A percentile compares a stretch with the other conserved stretches of the same genome.
Evolutionary conservation across 169 alveolate species (phyloP).

Genomic region (Plasmodium chabaudi): DNA sequence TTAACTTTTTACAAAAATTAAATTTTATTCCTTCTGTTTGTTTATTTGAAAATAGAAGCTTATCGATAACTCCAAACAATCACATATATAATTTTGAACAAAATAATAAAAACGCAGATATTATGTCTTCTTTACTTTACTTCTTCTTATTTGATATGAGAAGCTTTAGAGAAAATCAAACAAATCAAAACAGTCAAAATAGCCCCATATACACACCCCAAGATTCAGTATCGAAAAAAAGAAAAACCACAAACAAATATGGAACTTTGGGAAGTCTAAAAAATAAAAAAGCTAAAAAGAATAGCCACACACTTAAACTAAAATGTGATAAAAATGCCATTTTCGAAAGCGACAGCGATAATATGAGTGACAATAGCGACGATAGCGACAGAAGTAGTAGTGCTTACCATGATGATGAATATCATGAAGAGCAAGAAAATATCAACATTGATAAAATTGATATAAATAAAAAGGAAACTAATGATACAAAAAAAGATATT

Average conservation of each 20-base stretch:
- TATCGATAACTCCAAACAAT: constrained; percentile 30
- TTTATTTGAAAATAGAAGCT: constrained; percentile 49
- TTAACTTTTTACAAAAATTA: constrained; percentile 34
- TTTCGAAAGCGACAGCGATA: constrained; percentile 68
- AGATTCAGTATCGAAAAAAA: not conserved
- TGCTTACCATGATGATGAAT: not conserved
- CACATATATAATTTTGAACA: constrained; percentile 34
- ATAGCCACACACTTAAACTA: not conserved
- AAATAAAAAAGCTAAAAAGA: not conserved
- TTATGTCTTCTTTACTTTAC: constrained; percentile 52
- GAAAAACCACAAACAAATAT: too few relatives aligned
- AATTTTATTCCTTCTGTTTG: constrained; percentile 58
- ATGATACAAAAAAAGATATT: constrained; percentile 12
- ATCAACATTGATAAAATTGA: not conserved
- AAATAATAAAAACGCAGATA: constrained; percentile 21
- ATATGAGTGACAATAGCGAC: not conserved
- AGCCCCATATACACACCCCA: not conserved
- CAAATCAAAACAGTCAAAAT: not conserved
- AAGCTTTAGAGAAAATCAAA: constrained; percentile 3
- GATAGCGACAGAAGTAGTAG: not conserved
- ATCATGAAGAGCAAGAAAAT: not conserved
- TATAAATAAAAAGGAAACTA: not conserved
- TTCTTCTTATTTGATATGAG: constrained; percentile 38
- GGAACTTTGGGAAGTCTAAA: not conserved
- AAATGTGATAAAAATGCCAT: not conserved